phyloP scores from a whole-genome alignment of 257 asterid species.

The Agastache rugosa region DNA sequence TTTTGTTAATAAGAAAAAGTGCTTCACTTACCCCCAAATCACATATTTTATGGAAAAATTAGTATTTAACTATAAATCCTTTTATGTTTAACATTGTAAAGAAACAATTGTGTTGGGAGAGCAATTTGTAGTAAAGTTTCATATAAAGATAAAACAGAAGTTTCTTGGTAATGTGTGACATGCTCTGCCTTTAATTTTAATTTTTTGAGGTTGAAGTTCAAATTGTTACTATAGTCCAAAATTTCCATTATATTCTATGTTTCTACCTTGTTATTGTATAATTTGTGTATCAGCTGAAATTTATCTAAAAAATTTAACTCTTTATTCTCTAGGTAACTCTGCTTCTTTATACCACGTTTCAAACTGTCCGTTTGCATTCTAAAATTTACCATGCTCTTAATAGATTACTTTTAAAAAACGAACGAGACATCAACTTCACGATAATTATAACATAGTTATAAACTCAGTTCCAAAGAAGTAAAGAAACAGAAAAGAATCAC shows the following conservation, averaged over 20 bases:
- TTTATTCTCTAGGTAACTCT: too few relatives aligned
- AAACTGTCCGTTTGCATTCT: too few relatives aligned
- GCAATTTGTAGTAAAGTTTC: slow-evolving; percentile 42
- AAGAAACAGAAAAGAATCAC: too few relatives aligned
- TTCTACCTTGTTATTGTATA: slow-evolving; percentile 4
- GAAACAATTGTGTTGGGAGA: slow-evolving; percentile 36
- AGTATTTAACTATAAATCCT: slow-evolving; percentile 31
- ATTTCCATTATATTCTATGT: neutral
- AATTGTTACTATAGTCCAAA: slow-evolving; percentile 39
- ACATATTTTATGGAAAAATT: slow-evolving; percentile 34
- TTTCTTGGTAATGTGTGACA: slow-evolving; percentile 53
- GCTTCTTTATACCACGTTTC: too few relatives aligned
- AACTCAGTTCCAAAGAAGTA: too few relatives aligned
- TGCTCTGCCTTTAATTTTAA: neutral
- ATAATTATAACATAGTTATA: too few relatives aligned
- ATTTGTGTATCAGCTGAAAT: neutral
- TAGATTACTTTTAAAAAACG: too few relatives aligned
- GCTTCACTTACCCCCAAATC: slow-evolving; percentile 53
- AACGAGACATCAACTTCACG: too few relatives aligned
- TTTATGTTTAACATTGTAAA: slow-evolving; percentile 52
- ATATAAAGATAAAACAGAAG: slow-evolving; percentile 59
- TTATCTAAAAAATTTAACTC: too few relatives aligned
- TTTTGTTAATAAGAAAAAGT: slow-evolving; percentile 61
- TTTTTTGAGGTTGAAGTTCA: slow-evolving; percentile 11
- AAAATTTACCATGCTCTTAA: too few relatives aligned